Evolutionary conservation across 768 basidiomycete species (phyloP), one percentile per base, ranked within the genome.

Genomic region (Pleurotus tuber-regium): DNA sequence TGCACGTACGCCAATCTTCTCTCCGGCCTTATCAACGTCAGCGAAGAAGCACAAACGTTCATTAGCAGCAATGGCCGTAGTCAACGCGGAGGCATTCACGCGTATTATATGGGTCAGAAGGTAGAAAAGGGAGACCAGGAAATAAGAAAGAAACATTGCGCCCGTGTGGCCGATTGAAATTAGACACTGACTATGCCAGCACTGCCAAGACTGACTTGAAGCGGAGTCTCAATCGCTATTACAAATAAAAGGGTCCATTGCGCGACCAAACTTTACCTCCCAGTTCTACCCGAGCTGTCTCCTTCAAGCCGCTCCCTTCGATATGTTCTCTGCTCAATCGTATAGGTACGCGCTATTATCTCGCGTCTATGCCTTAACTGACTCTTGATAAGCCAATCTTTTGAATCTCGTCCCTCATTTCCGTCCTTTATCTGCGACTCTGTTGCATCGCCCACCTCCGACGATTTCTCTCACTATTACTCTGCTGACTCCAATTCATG

Each of bases 21-120:
- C 89, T 51, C 92, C 91, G 1, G 81, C 84, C 75, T 95, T 96
- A 75, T 99, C 97, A 18, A 96, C 95, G 64, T 95, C 92, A 4
- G 93, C 91, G 61, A 90, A 98, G 70, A 97, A 98, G 69, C 97
- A 99, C 59, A 89, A 67, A 29, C 89, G 77, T 61, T 92, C 87
- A 59, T 91, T 92, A 1, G 90, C 82, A 12, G 79, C 69, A 55
- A 93, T 84, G 18, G 83, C 68, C 2, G 91, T 94, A 6, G 92
- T 93, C 33, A 96, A 70, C 1, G 92, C 89, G 0, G 87, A 79
- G 10, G 80, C 83, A 21, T 65, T 66, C 6, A 65, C 73, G 10
- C 56, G 58, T 24, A 65, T 33, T 29, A 68, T 67, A 5, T 67
- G 66, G 48, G 54, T 72, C 11, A 76, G 60, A 52, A 76, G 61